Base-by-base conservation (phyloP, 306 rosid genomes). In the Lupinus albus region DNA sequence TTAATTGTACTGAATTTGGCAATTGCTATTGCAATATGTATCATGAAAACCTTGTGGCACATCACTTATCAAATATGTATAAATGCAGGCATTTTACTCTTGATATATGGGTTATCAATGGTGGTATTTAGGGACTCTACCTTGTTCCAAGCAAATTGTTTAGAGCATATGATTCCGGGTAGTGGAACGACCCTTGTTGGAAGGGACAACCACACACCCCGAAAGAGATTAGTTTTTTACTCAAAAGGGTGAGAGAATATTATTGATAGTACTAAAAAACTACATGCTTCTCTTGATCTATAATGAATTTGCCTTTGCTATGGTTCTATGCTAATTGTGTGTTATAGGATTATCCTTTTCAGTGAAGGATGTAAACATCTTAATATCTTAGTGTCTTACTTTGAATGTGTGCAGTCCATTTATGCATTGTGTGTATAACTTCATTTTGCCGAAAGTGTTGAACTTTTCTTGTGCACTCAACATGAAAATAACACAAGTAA, bases 101-200 rank as follows among this genome's bases (percentile, higher is more conserved):
- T 84, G 54, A 72, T 80, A 21, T 72, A 82, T 3, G 89, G 95
- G 16, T 83, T 85, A 61, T 77, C 87, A 2, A 85, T 84, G 18
- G 60, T 73, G 81, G 41, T 78, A 15, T 80, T 84, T 70, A 88
- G 91, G 36, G 86, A 82, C 60, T n/a, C n/a, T 88, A 82, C 58
- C 89, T 0, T 89, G 82, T 82, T 86, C 15, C 91, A 84, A 70
- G 91, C 91, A 1, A 89, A 88, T 68, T 86, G 88, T 68, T 49
- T 88, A 76, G 84, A 86, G 62, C 91, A 88, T 72, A 76, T 95
- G 84, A 82, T 78, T 72, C 91, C 86, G 0, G 87, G 78, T 15
- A 80, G 83, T 68, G 97, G 97, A 33, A n/a, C n/a, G n/a, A n/a
- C n/a, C n/a, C n/a, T n/a, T n/a, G n/a, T n/a, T n/a, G n/a, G n/a